A percentile compares a stretch with the other conserved stretches of the same genome.
These are phyloP conservation scores for Crithidia acanthocephali DNA, from an alignment of 208 protist species.

Conservation along the genomic window DNA sequence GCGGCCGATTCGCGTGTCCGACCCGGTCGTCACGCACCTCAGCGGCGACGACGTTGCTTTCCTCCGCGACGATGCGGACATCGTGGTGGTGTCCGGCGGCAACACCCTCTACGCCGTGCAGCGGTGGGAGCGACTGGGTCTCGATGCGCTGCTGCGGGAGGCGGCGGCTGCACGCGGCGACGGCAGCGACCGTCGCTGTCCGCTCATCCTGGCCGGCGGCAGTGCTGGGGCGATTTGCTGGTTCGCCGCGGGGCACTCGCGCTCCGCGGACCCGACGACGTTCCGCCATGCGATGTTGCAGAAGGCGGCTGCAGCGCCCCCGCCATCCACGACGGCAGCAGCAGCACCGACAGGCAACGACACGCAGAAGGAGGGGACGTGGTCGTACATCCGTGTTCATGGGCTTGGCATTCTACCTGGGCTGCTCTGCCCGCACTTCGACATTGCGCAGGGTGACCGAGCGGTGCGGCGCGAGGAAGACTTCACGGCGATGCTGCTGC, in stretches of 20 bases:
- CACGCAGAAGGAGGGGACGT: too few species aligned
- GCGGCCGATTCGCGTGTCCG: constrained; percentile 53
- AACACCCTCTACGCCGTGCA: constrained; percentile 93
- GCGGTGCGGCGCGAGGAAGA: constrained; percentile 79
- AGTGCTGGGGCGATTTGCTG: constrained; percentile 92
- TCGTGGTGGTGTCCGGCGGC: constrained; percentile 85
- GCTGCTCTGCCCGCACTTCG: constrained; percentile 88
- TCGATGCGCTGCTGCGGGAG: constrained; percentile 53
- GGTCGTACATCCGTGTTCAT: constrained; percentile 89
- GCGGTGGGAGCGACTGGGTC: constrained; percentile 84
- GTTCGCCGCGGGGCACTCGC: constrained; percentile 90
- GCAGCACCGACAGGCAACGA: too few species aligned
- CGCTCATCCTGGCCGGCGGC: constrained; percentile 85
- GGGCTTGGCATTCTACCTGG: constrained; percentile 81
- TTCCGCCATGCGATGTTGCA: too few species aligned
- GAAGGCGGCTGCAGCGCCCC: constrained; percentile 56
- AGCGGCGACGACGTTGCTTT: constrained; percentile 40
- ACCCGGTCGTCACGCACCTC: constrained; percentile 36
- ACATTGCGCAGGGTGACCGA: constrained; percentile 70
- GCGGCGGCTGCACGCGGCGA: constrained; percentile 47
- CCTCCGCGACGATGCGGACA: constrained; percentile 53
- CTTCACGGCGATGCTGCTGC: constrained; percentile 85
- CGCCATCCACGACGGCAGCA: constrained; percentile 20
- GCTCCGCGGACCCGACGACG: constrained; percentile 85
- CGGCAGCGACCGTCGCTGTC: too few species aligned